Base-by-base conservation (phyloP, 148 eudicot genomes). In the Rhododendron kiyosumense region DNA sequence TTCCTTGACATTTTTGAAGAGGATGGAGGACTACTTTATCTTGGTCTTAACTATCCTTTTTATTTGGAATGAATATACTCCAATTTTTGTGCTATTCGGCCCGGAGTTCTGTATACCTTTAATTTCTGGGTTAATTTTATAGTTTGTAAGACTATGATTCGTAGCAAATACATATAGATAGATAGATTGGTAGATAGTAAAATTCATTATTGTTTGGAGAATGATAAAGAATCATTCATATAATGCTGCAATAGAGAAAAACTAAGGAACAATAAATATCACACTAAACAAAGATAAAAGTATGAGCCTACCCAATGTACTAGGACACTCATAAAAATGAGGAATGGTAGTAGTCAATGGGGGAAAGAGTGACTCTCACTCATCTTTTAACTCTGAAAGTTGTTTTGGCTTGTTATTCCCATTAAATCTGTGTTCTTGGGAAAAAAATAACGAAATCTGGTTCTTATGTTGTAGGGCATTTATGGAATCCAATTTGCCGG, bases 401-500 rank as follows among this genome's bases (percentile, higher is more conserved):
- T 81, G 2, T 20, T 81, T 20, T 5, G 2, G 41, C 73, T 38
- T 36, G 71, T 38, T 5, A 41, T 81, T 34, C 12, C 11, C 22
- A 18, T 59, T 22, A 28, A 79, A 12, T 81, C n/a, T 79, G 5
- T 49, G 3, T 51, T 49, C 38, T 12, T 41, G 57, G 0, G 8
- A 15, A 30, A 32, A 36, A 12, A 17, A 10, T 74, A 6, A 69
- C 43, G 24, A 24, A 67, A 69, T 30, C 34, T 85, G 52, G 54
- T 45, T 41, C 52, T 14, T 43, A 26, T 88, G 79, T 86, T 80
- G 22, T 87, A 94, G 98, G 92, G 94, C 91, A 84, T 94, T 94
- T 81, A 91, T 94, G 98, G 92, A 94, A 86, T 75, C 93, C 57
- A 82, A 91, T 24, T 90, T 95, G 88, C 99, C 99, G 38, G 84